These are phyloP conservation scores for Bruguiera gymnorhiza DNA, from an alignment of 345 rosid genomes.

Conservation along the genomic window DNA sequence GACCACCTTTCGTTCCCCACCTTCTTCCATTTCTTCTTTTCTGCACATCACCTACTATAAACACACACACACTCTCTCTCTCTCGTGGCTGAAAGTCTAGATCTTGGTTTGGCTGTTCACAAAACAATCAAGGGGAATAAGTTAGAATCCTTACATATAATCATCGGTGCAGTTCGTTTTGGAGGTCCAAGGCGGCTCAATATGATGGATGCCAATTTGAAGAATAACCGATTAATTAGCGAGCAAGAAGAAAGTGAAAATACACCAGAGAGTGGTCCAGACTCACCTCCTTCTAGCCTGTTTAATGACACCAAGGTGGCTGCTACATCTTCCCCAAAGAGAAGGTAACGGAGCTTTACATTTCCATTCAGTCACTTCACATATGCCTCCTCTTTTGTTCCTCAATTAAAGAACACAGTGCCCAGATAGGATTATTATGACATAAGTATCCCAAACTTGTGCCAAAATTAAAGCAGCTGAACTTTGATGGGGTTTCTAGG, in stretches of 20 bases:
- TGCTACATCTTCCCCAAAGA: conserved; percentile 49
- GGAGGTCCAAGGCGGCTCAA: background rate
- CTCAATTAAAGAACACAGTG: background rate
- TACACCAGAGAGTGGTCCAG: conserved; percentile 50
- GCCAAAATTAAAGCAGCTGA: background rate
- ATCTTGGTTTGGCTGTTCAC: background rate
- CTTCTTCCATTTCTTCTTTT: conserved; percentile 32
- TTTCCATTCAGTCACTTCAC: background rate
- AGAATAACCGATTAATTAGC: conserved; percentile 18
- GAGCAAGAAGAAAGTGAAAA: conserved; percentile 47
- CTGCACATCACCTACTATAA: conserved; percentile 13
- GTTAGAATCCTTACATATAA: conserved; percentile 5
- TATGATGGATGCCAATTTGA: conserved; percentile 39
- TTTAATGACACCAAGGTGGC: conserved; percentile 44
- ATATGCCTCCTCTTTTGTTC: background rate
- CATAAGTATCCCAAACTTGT: background rate
- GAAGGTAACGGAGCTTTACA: conserved; percentile 41
- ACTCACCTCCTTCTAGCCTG: conserved; percentile 50
- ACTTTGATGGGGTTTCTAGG: background rate
- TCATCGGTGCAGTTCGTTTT: background rate
- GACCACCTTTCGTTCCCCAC: conserved; percentile 24
- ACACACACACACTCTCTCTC: conserved; percentile 10
- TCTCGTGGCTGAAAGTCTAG: conserved; percentile 14
- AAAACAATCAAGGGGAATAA: background rate
- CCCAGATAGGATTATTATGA: background rate